These are phyloP conservation scores for Russula abietina DNA, from an alignment of 768 basidiomycete species.

Conservation along the genomic window DNA sequence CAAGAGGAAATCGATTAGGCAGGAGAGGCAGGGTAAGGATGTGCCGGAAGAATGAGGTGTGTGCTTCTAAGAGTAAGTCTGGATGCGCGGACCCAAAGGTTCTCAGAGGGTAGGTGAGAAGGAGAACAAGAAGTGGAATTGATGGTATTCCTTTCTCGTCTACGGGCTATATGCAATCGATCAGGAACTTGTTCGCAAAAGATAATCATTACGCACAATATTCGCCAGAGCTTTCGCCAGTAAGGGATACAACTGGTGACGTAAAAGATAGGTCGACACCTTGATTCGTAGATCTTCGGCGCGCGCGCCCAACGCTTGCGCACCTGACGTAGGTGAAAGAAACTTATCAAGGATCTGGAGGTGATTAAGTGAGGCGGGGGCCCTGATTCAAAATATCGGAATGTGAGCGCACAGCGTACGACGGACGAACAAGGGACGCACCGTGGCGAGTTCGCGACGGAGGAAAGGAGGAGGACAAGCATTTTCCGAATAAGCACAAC, in stretches of 20 bases:
- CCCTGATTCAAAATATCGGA: neutral
- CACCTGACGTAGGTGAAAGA: constrained; percentile 14
- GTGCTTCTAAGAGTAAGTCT: constrained; percentile 17
- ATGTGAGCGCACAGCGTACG: neutral
- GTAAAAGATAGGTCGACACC: constrained; percentile 6
- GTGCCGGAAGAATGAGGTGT: constrained; percentile 11
- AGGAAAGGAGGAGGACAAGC: constrained; percentile 45
- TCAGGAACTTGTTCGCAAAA: neutral
- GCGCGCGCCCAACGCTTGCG: neutral
- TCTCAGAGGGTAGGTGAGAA: constrained; percentile 63
- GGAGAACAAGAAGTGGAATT: constrained; percentile 46
- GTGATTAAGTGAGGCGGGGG: constrained; percentile 6
- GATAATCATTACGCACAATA: constrained; percentile 41
- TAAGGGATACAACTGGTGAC: constrained; percentile 5
- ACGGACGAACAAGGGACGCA: constrained; percentile 32
- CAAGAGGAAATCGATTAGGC: constrained; percentile 64
- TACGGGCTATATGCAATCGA: constrained; percentile 38
- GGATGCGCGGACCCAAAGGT: constrained; percentile 2
- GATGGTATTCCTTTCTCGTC: constrained; percentile 50
- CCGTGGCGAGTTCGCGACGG: constrained; percentile 46
- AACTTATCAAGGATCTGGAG: constrained; percentile 1
- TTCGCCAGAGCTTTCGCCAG: constrained; percentile 39
- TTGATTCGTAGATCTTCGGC: constrained; percentile 16
- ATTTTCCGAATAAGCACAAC: constrained; percentile 51
- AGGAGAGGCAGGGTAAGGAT: constrained; percentile 52